Conservation (phyloP, 1,284 basidiomycete genomes). For the Leccinum solheimii region DNA sequence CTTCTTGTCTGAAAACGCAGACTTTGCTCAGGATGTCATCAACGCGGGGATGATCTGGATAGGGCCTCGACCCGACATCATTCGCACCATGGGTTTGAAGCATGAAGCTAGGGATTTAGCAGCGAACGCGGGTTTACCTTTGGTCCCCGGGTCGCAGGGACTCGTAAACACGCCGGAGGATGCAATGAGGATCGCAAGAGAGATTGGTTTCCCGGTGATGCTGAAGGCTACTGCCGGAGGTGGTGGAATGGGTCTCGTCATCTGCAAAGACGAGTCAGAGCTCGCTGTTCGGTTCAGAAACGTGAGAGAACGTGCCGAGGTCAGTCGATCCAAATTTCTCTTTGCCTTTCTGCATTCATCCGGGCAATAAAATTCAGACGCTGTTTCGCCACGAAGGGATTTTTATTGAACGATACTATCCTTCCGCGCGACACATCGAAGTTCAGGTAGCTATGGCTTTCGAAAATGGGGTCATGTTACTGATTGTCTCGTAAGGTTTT, state of each 20-base stretch:
- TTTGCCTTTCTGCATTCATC: neutral
- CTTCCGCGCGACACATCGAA: conserved; percentile 62
- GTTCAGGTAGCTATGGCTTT: conserved; percentile 49
- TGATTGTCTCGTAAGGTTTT: conserved; percentile 47
- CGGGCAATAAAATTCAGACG: conserved; percentile 30
- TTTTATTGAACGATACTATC: conserved; percentile 64
- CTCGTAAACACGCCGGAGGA: conserved; percentile 45
- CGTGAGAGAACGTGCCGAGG: conserved; percentile 48
- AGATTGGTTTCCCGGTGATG: conserved; percentile 62
- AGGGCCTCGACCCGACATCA: conserved; percentile 56
- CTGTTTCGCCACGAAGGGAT: conserved; percentile 57
- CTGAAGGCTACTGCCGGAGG: conserved; percentile 73
- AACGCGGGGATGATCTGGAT: conserved; percentile 58
- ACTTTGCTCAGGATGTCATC: conserved; percentile 52
- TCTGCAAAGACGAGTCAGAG: conserved; percentile 50
- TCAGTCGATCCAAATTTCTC: conserved; percentile 23
- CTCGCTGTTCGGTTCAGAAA: conserved; percentile 40
- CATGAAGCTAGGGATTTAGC: conserved; percentile 59
- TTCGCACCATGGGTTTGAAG: conserved; percentile 62
- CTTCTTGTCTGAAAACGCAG: conserved; percentile 66
- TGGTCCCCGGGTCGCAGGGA: conserved; percentile 60
- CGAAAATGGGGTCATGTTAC: neutral
- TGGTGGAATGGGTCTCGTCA: conserved; percentile 69
- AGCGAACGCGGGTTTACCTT: conserved; percentile 46
- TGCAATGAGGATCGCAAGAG: conserved; percentile 42